These are phyloP conservation scores for Mycena galericulata DNA, from an alignment of 768 basidiomycete species.

Conservation along the genomic window DNA sequence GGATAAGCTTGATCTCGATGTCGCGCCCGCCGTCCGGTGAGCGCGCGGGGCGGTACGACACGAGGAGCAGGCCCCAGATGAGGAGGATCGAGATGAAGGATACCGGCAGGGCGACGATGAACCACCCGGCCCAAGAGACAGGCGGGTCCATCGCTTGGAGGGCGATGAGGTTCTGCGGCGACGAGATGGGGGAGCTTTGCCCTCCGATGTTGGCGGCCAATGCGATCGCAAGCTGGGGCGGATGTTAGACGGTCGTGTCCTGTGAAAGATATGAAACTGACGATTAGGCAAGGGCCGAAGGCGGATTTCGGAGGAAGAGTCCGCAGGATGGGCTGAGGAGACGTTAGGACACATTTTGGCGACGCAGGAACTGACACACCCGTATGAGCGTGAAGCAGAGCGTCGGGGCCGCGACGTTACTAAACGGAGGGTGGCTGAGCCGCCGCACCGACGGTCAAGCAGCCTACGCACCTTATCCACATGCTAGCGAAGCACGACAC, in stretches of 20 bases:
- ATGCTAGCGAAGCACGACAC: slow-evolving; percentile 98
- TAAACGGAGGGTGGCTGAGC: slow-evolving; percentile 41
- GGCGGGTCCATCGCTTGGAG: slow-evolving; percentile 86
- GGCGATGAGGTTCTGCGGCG: slow-evolving; percentile 97
- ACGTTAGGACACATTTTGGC: neutral
- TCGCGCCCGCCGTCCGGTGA: slow-evolving; percentile 81
- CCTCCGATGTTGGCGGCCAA: slow-evolving; percentile 99
- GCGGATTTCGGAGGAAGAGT: slow-evolving; percentile 88
- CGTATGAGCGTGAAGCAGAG: slow-evolving; percentile 96
- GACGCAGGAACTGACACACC: slow-evolving; percentile 58
- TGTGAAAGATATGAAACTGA: slow-evolving; percentile 53
- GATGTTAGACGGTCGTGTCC: slow-evolving; percentile 2
- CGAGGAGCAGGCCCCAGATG: slow-evolving; percentile 92
- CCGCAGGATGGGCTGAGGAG: slow-evolving; percentile 86
- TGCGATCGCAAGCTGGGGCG: slow-evolving; percentile 87
- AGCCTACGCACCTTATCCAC: slow-evolving; percentile 88
- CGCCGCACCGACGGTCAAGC: neutral
- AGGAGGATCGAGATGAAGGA: slow-evolving; percentile 86
- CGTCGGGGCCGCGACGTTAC: slow-evolving; percentile 98
- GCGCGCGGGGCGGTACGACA: slow-evolving; percentile 81
- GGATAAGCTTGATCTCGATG: slow-evolving; percentile 86
- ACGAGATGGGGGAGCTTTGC: slow-evolving; percentile 96
- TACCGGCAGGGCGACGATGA: slow-evolving; percentile 93
- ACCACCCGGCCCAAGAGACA: slow-evolving; percentile 93
- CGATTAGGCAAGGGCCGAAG: slow-evolving; percentile 93